Base-by-base conservation (phyloP, 768 basidiomycete species). In the Psilocybe sp. region DNA sequence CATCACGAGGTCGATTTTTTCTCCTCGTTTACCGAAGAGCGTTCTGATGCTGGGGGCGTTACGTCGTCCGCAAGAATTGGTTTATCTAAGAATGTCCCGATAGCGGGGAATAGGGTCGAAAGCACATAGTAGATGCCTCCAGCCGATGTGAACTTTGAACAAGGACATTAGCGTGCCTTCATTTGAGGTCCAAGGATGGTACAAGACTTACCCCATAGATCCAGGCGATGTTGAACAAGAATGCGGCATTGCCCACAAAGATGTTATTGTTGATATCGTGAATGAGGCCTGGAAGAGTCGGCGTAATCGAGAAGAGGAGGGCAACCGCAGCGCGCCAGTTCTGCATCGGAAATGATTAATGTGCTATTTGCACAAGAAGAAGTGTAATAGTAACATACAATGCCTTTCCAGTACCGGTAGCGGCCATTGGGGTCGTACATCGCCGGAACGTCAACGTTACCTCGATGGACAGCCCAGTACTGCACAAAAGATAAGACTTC, bases 241-340 rank as follows among this genome's bases (percentile, higher is more conserved):
- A 76, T 1, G 60, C 60, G 1, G 74, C 76, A 31, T 79, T 71
- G 14, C 87, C 87, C 20, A 90, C 82, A 0, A 73, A 51, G 60
- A 93, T 77, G 9, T 65, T 70, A 2, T 79, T 64, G 59, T 88
- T 85, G 67, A 96, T 91, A 37, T 81, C 82, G 58, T 81, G 76
- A 51, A 88, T 79, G 44, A 95, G 75, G 2, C 92, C 92, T 1
- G 92, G 92, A 14, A 95, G 60, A 50, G 77, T 83, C 3, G 87
- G 87, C 1, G 81, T 74, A 0, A 91, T 81, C 4, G 88, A 82
- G 46, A 81, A 64, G 16, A 92, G 61, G 10, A 92, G 67, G 0
- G 91, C 82, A 1, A 80, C 75, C 3, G 79, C 75, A 1, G 91
- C 90, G 19, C 90, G 76, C 87, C 90, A 92, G 66, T 95, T 94